Conservation (phyloP, 805 yeast species). For the Lachancea kluyveri region DNA sequence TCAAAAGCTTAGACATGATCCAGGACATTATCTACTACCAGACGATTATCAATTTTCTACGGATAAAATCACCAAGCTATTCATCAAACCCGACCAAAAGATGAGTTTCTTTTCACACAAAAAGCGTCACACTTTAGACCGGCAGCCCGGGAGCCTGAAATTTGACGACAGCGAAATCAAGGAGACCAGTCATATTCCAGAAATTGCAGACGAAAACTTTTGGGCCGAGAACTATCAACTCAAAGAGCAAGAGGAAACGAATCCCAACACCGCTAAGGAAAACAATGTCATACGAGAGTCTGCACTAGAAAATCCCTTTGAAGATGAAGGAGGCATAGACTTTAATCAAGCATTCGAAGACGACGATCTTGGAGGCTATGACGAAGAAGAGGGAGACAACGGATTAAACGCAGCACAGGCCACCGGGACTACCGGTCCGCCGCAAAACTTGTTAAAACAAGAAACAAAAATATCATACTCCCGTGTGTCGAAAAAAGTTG, state of each 20-base stretch:
- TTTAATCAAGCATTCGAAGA: conserved; percentile 32
- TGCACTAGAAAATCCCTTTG: conserved; percentile 35
- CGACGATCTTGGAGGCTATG: conserved; percentile 23
- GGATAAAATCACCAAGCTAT: conserved; percentile 56
- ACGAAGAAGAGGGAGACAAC: conserved; percentile 12
- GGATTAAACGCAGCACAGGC: background rate
- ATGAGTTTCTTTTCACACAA: conserved; percentile 31
- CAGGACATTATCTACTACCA: conserved; percentile 51
- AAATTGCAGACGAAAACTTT: conserved; percentile 56
- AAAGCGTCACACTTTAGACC: conserved; percentile 5
- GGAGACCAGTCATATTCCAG: conserved; percentile 19
- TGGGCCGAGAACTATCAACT: conserved; percentile 63
- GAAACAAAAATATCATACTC: conserved; percentile 49
- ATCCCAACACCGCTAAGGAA: conserved; percentile 17
- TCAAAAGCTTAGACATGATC: conserved; percentile 35
- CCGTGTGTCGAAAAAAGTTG: conserved; percentile 70
- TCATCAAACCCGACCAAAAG: conserved; percentile 55
- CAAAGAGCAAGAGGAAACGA: conserved; percentile 32
- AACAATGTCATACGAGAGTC: too few species aligned
- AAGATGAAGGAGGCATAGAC: conserved; percentile 30
- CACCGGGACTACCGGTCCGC: conserved; percentile 4
- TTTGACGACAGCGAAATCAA: conserved; percentile 7
- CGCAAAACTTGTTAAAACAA: conserved; percentile 19
- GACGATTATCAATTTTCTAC: conserved; percentile 71
- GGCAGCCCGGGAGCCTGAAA: conserved; percentile 3